Evolutionary conservation across 2,329 filamentous ascomycete genomes (phyloP), one percentile per base, ranked within the genome.

Genomic region (Neofusicoccum sp.): DNA sequence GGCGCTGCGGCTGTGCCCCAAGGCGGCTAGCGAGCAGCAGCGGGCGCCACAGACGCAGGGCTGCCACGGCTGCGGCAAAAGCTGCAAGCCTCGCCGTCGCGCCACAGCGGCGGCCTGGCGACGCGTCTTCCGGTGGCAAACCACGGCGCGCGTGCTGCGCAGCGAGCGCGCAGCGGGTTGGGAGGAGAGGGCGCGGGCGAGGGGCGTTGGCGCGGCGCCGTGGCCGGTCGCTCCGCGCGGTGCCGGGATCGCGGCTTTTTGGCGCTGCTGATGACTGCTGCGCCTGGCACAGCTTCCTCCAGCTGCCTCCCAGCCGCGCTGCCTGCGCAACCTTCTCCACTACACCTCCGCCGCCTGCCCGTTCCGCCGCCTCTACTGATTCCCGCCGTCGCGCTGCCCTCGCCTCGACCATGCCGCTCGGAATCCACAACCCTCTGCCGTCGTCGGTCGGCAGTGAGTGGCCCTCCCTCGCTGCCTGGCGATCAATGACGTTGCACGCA

Each of bases 351-450:
- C 44, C 7, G 3, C 47, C 14, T 34, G 11, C 22, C 6, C 56
- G 28, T 31, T 7, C 22, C 37, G 16, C n/a, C 22, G 6, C 34
- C 49, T 33, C 33, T 41, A 58, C 41, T 45, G 54, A 58, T 61
- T 43, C 59, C 45, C 59, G 59, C 45, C 37, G 37, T 44, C 44
- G 29, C 36, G 29, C 44, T 43, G 43, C 61, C 36, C 44, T 52
- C n/a, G 22, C 41, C 22, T n/a, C n/a, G 7, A 52, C 28, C 52
- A 63, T 63, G 61, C 61, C 61, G 48, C 61, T 80, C 63, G 78
- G 80, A 67, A 76, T 84, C 72, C 83, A 84, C 70, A 84, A 84
- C 70, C 82, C 82, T 66, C 75, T 84, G 71, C 82, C 82, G 65
- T 80, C 80, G 66, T 82, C 79, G 39, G 81, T 84, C 79, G 75